Evolutionary conservation across 306 rosid genomes (phyloP), one percentile per base, ranked within the genome.

Genomic region (Inga oerstediana): DNA sequence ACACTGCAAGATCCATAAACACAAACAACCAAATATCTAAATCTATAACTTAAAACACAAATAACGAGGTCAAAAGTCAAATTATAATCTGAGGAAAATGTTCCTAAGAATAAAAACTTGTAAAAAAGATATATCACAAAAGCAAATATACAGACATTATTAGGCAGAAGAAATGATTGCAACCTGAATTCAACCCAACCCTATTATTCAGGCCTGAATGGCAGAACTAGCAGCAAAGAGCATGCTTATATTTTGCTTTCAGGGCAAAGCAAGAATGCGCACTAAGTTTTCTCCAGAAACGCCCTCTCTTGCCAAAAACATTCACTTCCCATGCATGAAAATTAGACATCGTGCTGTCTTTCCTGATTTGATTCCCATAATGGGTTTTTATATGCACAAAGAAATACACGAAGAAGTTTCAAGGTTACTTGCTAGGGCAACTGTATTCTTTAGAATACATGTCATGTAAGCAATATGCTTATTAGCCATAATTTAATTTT

Each of bases 401-500:
- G 17, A 49, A 67, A 16, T 37, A 49, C 15, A 32, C 10, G 37
- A 16, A 19, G 7, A 52, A 37, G 45, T 37, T 37, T 52, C 56
- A 5, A 35, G 8, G 54, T 52, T 46, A 39, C 41, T 54, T 7
- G 44, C 74, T 16, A 14, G 69, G 54, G 44, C 16, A 56, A 56
- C 77, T 41, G 19, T 39, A 24, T 24, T 54, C 70, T 70, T 69
- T 24, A 70, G 56, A 79, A 69, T 70, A 80, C 59, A 39, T 49
- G 49, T 24, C 76, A 72, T 10, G 58, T 17, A 45, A 65, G 73
- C 48, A 64, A 30, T 78, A 80, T 71, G 54, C 49, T 76, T 39
- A 75, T 44, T 71, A 77, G 59, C 58, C 85, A 22, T 67, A 22
- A 81, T 65, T 48, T 20, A 7, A 37, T 46, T 54, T 34, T 74